These are phyloP conservation scores for Verruconis gallopava DNA, from an alignment of 2,329 filamentous ascomycete genomes.

Conservation along the genomic window DNA sequence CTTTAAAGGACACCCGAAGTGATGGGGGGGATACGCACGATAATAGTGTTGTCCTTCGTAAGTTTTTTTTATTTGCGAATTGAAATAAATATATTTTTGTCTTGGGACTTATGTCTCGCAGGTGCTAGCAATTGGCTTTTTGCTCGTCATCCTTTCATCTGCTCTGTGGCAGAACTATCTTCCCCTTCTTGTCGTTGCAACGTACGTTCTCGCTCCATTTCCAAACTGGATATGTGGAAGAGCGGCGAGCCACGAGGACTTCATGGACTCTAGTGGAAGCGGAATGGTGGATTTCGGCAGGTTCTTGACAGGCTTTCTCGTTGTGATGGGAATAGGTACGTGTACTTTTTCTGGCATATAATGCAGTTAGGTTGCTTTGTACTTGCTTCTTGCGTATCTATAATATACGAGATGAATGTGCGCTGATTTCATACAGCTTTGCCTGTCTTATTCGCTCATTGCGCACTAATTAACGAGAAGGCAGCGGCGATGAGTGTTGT, in stretches of 20 bases:
- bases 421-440: conserved; percentile 67
- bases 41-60: conserved; percentile 97
- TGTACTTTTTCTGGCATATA: no score
- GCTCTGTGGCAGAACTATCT: conserved; percentile 93
- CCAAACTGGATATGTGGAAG: conserved; percentile 93
- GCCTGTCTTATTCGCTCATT: conserved; percentile 77
- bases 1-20: no score
- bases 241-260: conserved; percentile 87
- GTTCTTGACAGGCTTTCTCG: conserved; percentile 89
- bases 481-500: conserved; percentile 94
- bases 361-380: no score
- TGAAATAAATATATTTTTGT: no score
- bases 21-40: conserved; percentile 92
- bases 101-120: conserved; percentile 20
- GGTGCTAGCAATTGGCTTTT: conserved; percentile 94
- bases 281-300: conserved; percentile 85
- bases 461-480: conserved; percentile 63
- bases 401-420: no score
- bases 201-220: conserved; percentile 83
- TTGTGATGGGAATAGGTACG: conserved; percentile 94
- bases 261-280: conserved; percentile 72
- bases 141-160: conserved; percentile 95
- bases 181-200: conserved; percentile 87
- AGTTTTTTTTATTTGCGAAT: no score
- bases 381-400: no score